Percentiles rank a stretch among this genome's conserved stretches.
Conservation (phyloP, 306 rosid genomes). For the Acacia crassicarpa region DNA sequence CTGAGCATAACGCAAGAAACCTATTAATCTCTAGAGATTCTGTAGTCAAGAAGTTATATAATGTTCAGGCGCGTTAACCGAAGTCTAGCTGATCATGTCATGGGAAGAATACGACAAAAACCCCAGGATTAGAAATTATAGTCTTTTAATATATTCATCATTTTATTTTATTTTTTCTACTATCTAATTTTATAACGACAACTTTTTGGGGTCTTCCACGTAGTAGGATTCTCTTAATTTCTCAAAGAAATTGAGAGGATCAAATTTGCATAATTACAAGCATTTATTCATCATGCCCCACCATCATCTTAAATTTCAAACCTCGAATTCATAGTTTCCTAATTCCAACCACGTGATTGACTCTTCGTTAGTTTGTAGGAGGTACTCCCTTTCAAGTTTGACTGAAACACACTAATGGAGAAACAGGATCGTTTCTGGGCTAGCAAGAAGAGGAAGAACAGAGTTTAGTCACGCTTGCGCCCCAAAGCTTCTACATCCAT, state of each 20-base stretch:
- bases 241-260: neutral
- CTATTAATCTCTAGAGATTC: neutral
- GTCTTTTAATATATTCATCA: neutral
- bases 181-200: neutral
- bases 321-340: neutral
- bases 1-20: neutral
- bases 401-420: neutral
- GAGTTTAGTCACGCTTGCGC: neutral
- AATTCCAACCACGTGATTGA: neutral
- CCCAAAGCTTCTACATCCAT: neutral
- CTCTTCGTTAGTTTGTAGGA: neutral
- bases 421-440: neutral
- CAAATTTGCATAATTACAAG: neutral
- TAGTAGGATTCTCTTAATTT: neutral
- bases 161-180: neutral
- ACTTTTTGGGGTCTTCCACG: neutral
- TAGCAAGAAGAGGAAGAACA: neutral
- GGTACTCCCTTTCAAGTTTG: neutral
- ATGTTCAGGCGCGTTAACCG: neutral
- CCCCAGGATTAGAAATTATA: neutral
- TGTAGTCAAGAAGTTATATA: neutral
- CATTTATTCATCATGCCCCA: neutral
- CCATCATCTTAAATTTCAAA: neutral
- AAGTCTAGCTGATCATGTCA: neutral
- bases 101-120: neutral